Percentiles rank a stretch among this genome's conserved stretches.
phyloP scores from a whole-genome alignment of 495 filamentous ascomycete genomes.

The Bombardia bombarda region DNA sequence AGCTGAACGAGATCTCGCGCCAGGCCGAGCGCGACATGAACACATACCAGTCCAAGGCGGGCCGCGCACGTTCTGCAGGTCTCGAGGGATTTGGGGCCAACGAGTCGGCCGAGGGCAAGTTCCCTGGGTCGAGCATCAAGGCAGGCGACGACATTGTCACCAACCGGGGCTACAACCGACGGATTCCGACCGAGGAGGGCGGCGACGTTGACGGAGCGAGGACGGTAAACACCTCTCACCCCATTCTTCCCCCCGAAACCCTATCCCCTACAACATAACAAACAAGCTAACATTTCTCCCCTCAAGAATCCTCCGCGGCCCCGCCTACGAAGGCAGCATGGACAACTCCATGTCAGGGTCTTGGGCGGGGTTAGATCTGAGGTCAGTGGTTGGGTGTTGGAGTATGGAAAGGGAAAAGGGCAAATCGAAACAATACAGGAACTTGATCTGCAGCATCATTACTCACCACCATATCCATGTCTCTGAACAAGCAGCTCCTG shows the following conservation, averaged over 20 bases:
- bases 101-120: conserved; percentile 21
- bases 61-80: conserved; percentile 9
- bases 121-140: conserved; percentile 23
- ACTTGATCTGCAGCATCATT: too few relatives aligned
- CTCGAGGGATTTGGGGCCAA: conserved; percentile 26
- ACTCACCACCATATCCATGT: too few relatives aligned
- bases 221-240: conserved; percentile 22
- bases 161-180: conserved; percentile 26
- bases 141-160: conserved; percentile 26
- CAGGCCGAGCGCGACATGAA: conserved; percentile 43
- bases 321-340: background rate
- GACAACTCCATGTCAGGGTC: too few relatives aligned
- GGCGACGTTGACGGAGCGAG: conserved; percentile 27
- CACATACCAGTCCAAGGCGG: conserved; percentile 35
- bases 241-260: too few relatives aligned
- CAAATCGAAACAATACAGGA: too few relatives aligned
- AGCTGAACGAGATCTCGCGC: conserved; percentile 27
- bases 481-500: too few relatives aligned
- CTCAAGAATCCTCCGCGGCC: background rate
- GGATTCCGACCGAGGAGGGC: conserved; percentile 31
- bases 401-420: too few relatives aligned
- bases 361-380: too few relatives aligned
- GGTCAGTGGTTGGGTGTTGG: too few relatives aligned
- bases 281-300: background rate
- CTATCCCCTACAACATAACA: background rate